phyloP scores from a whole-genome alignment of 148 eudicot genomes.

The Nepenthes gracilis region DNA sequence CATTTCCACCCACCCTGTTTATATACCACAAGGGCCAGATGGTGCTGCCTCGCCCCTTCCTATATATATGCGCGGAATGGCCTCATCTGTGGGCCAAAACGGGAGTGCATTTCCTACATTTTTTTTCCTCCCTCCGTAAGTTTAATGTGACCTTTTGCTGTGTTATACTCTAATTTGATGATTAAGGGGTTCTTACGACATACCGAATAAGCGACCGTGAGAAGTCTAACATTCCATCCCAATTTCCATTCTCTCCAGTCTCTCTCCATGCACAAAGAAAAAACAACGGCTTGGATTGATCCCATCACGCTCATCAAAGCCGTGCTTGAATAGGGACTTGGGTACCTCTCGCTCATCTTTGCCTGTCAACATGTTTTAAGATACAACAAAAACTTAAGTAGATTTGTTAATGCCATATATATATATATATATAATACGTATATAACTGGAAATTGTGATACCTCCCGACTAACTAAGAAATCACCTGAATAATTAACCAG shows the following conservation, averaged over 20 bases:
- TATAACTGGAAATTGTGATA: background rate
- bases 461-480: background rate
- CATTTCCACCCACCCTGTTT: background rate
- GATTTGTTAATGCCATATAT: too few species aligned
- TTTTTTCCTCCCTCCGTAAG: background rate
- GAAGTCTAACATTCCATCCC: constrained; percentile 66
- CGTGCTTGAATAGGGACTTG: constrained; percentile 44
- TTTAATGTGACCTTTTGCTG: background rate
- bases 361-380: constrained; percentile 19
- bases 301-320: constrained; percentile 44
- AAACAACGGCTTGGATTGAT: constrained; percentile 30
- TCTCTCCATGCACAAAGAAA: constrained; percentile 34
- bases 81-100: too few species aligned
- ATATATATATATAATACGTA: background rate
- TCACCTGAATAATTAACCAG: constrained; percentile 55
- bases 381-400: background rate
- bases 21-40: background rate
- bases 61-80: too few species aligned
- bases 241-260: constrained; percentile 54
- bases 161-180: too few species aligned
- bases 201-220: constrained; percentile 21
- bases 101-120: too few species aligned
- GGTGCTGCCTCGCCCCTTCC: background rate
- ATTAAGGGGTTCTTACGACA: background rate
- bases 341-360: constrained; percentile 33